Evolutionary conservation across 306 rosid genomes (phyloP), one percentile per base, ranked within the genome.

Genomic region (Cercis canadensis): DNA sequence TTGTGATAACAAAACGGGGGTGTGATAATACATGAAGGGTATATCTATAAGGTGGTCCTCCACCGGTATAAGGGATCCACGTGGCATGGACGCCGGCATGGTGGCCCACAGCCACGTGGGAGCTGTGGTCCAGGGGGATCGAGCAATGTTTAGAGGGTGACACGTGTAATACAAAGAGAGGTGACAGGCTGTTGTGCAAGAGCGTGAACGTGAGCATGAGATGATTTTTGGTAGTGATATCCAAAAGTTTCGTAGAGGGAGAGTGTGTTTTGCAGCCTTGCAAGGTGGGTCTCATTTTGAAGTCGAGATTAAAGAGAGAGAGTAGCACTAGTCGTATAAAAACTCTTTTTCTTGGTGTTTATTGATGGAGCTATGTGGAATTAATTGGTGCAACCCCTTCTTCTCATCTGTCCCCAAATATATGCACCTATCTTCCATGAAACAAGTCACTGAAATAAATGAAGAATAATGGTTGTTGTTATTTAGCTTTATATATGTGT

Each of bases 101-200:
- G 80, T 63, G 69, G 88, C 81, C 85, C 90, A 52, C 51, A 60
- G 84, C 85, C 89, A 88, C 88, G 85, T 85, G 92, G 90, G 75
- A 44, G 65, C 16, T 17, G 89, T 82, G 96, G 92, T 86, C 92
- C 92, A 80, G 71, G 52, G 36, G 62, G 55, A 62, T 16, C 39
- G 60, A 78, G 45, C 21, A 8, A 24, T 78, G 75, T 65, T 55
- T 43, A 14, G 18, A 50, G 12, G 16, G 4, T 44, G 55, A 67
- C 92, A 78, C 79, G 80, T 85, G 92, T 58, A 62, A 6, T 18
- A 1, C 21, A 49, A 45, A 57, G 60, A 81, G 15, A 64, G 84
- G 82, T 62, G 77, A 85, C 89, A 88, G 86, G 33, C 84, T 84
- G 90, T 75, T 54, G 14, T 43, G 69, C 34, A 50, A 47, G 63